Conservation (phyloP, 1,284 basidiomycete genomes). For the Puccinia sorghi region DNA sequence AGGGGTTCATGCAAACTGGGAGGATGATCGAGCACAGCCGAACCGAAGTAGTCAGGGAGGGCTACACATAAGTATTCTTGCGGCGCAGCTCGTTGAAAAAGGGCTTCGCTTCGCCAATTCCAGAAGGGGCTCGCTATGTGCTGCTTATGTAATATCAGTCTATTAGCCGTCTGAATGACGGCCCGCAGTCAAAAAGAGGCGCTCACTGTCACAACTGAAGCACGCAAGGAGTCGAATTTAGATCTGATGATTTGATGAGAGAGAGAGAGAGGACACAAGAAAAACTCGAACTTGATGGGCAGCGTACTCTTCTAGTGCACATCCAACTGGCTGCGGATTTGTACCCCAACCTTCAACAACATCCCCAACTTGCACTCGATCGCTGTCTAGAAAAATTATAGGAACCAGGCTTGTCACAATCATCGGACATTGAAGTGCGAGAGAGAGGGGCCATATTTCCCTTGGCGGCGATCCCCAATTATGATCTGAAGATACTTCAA, state of each 20-base stretch:
- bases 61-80: too few relatives aligned
- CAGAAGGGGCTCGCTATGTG: not conserved
- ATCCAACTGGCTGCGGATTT: not conserved
- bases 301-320: too few relatives aligned
- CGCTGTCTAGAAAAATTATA: not conserved
- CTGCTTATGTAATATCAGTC: not conserved
- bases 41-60: not conserved
- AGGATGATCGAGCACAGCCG: not conserved
- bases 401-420: not conserved
- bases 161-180: not conserved
- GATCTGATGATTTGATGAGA: not conserved
- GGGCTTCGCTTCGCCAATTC: not conserved
- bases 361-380: slow-evolving; percentile 5
- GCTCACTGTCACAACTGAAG: too few relatives aligned
- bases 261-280: too few relatives aligned
- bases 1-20: not conserved
- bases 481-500: slow-evolving; percentile 16
- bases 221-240: not conserved
- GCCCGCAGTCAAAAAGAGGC: too few relatives aligned
- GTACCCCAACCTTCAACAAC: not conserved
- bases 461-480: not conserved
- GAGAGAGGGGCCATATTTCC: not conserved
- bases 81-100: not conserved
- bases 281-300: too few relatives aligned
- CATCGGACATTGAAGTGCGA: not conserved